phyloP scores from a whole-genome alignment of 257 asterid genomes.

The Prunella vulgaris region DNA sequence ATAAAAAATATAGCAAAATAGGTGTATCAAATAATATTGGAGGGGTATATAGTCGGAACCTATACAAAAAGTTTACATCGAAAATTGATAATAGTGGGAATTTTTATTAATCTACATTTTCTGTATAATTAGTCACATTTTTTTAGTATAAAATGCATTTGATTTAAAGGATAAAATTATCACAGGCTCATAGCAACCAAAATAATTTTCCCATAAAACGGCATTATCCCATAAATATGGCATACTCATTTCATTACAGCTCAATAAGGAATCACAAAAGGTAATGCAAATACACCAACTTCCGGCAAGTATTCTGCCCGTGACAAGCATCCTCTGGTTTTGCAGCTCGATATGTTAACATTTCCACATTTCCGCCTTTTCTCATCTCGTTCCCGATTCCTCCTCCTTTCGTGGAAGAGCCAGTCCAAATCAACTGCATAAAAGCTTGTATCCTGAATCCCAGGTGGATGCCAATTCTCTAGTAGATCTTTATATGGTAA shows the following conservation, averaged over 20 bases:
- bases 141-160: too few species aligned
- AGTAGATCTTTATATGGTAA: constrained; percentile 31
- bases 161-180: too few species aligned
- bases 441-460: not conserved
- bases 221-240: too few species aligned
- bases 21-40: too few species aligned
- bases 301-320: constrained; percentile 40
- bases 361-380: constrained; percentile 14
- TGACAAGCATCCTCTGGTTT: constrained; percentile 37
- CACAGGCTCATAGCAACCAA: constrained; percentile 12
- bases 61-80: too few species aligned
- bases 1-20: too few species aligned
- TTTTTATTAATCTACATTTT: too few species aligned
- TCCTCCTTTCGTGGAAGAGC: constrained; percentile 28
- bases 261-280: constrained; percentile 59
- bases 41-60: too few species aligned
- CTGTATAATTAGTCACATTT: too few species aligned
- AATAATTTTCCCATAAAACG: not conserved
- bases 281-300: constrained; percentile 41
- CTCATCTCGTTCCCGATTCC: constrained; percentile 18
- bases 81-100: too few species aligned
- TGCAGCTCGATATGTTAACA: constrained; percentile 24
- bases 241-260: not conserved
- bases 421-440: constrained; percentile 38
- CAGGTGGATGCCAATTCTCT: constrained; percentile 38